Percentiles rank a stretch among this genome's conserved stretches.
Evolutionary conservation across 805 yeast species (phyloP).

Genomic region (Spencermartinsiella europaea): DNA sequence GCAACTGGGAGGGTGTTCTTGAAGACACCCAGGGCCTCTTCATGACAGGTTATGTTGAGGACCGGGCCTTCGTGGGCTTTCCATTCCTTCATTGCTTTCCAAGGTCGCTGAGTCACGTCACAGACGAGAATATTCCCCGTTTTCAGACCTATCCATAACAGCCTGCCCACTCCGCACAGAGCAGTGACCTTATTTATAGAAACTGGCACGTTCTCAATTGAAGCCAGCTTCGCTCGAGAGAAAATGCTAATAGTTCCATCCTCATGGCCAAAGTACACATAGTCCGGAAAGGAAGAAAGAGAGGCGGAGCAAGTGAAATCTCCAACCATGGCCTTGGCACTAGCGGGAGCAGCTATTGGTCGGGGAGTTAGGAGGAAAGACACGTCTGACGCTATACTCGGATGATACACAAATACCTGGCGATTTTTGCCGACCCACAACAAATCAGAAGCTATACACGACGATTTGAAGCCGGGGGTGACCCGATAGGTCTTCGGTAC

Average conservation of each 20-base stretch:
- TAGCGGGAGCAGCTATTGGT: slow-evolving; percentile 19
- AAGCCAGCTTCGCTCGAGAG: slow-evolving; percentile 22
- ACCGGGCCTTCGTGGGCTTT: slow-evolving; percentile 33
- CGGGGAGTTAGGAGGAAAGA: slow-evolving; percentile 23
- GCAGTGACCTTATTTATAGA: slow-evolving; percentile 26
- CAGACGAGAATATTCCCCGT: slow-evolving; percentile 35
- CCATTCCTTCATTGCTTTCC: slow-evolving; percentile 35
- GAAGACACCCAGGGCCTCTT: slow-evolving; percentile 9
- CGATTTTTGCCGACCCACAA: slow-evolving; percentile 34
- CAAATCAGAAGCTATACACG: slow-evolving; percentile 16
- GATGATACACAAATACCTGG: slow-evolving; percentile 30
- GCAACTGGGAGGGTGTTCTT: slow-evolving; percentile 25
- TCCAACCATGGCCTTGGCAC: slow-evolving; percentile 17
- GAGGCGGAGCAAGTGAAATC: slow-evolving; percentile 30
- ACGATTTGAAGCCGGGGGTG: slow-evolving; percentile 26
- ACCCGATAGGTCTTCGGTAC: slow-evolving; percentile 28
- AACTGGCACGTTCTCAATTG: slow-evolving; percentile 29
- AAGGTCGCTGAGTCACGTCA: slow-evolving; percentile 27
- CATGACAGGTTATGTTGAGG: slow-evolving; percentile 15
- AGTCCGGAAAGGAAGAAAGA: slow-evolving; percentile 21
- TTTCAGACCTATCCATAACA: slow-evolving; percentile 36
- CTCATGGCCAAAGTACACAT: slow-evolving; percentile 36
- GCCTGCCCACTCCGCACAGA: slow-evolving; percentile 26
- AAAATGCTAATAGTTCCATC: slow-evolving; percentile 35
- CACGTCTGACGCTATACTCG: slow-evolving; percentile 20